These are phyloP conservation scores for Geotrichum candidum DNA, from an alignment of 1,139 yeast genomes.

Conservation along the genomic window DNA sequence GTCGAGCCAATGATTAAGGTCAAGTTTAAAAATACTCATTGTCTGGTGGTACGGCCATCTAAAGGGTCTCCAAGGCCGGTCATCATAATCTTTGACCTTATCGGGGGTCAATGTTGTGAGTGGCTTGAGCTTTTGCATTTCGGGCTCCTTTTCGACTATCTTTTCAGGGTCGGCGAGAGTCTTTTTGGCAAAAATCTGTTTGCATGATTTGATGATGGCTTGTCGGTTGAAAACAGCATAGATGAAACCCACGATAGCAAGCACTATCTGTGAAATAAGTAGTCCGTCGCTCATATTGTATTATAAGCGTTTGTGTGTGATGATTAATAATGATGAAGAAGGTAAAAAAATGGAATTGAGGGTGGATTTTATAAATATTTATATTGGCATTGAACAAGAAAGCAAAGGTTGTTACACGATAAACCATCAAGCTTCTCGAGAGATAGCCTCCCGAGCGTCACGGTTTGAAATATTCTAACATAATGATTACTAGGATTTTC, in stretches of 20 bases:
- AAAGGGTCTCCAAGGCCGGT: constrained; percentile 77
- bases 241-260: neutral
- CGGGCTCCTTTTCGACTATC: constrained; percentile 6
- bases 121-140: constrained; percentile 38
- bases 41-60: constrained; percentile 79
- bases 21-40: constrained; percentile 65
- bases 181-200: constrained; percentile 2
- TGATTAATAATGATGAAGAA: neutral
- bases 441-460: neutral
- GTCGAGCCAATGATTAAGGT: constrained; percentile 69
- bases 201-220: neutral
- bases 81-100: constrained; percentile 58
- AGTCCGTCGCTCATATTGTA: neutral
- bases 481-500: too few relatives aligned
- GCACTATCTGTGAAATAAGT: constrained; percentile 3
- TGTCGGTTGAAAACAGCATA: constrained; percentile 3
- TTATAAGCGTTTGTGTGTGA: neutral
- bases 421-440: neutral
- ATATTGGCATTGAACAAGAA: neutral
- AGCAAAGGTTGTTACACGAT: neutral
- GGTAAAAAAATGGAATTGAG: neutral
- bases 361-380: neutral
- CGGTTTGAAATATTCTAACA: neutral
- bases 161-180: neutral
- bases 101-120: constrained; percentile 56